Base-by-base conservation (phyloP, 805 yeast species). In the Cyberlindnera misumaiensis region DNA sequence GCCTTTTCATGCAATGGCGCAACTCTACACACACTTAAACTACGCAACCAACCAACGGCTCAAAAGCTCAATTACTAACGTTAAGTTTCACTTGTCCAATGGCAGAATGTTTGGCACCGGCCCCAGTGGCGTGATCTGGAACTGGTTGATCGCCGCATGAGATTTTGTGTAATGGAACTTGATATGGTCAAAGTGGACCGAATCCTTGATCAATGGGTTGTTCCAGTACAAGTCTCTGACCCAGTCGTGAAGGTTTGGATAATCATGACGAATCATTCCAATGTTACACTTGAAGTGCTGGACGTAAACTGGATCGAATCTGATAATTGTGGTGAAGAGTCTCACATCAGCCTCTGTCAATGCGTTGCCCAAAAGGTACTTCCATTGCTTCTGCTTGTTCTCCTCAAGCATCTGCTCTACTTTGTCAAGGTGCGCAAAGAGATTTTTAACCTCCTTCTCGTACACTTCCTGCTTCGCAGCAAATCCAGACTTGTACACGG, bases 231-330 rank as follows among this genome's bases (percentile, higher is more conserved):
- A 70, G 48, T 83, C 75, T 49, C 83, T 70, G 51, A 89, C 60
- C 95, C 95, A 90, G 43, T 75, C 65, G 62, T 87, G 82, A 38
- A 89, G 61, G 50, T 69, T 63, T 16, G 97, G 97, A 59, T 77
- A 90, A 46, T 86, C 84, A 31, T 53, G 59, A 56, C 96, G 75
- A 52, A 90, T 83, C 68, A 80, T 82, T 34, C 80, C 80, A 44
- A 87, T 60, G 61, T 90, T 90, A 61, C 96, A 85, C 64, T 90
- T 93, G 75, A 90, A 93, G 61, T 90, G 97, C 62, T 89, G 96
- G 38, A 83, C 90, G 56, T 90, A 90, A 16, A 88, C 95, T 1
- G 94, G 83, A 59, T 90, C 97, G 54, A 90, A 90, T 52, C 98
- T 76, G 32, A 87, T 70, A 42, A 90, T 80, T 3, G 97, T 90